phyloP scores from a whole-genome alignment of 192 early-diverging fungal species.

The Coemansia sp. region DNA sequence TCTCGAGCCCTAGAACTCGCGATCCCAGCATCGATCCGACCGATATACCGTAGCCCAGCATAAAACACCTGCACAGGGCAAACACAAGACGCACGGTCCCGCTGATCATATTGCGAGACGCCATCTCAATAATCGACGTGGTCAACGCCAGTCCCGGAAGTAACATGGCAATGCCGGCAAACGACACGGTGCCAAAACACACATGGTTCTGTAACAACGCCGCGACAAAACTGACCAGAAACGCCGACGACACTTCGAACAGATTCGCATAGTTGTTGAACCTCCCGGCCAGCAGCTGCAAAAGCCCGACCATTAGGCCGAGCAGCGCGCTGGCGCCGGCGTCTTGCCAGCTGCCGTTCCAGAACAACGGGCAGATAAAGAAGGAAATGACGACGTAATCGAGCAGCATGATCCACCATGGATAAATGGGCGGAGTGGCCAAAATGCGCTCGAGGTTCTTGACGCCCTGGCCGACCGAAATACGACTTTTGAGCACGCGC shows the following conservation, averaged over 20 bases:
- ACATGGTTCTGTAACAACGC: constrained; percentile 60
- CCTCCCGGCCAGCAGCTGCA: constrained; percentile 64
- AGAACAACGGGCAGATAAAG: constrained; percentile 66
- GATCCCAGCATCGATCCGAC: constrained; percentile 64
- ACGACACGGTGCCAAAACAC: constrained; percentile 62
- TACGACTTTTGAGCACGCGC: constrained; percentile 62
- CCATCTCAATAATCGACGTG: constrained; percentile 81
- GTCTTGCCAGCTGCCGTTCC: constrained; percentile 67
- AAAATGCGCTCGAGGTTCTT: constrained; percentile 62
- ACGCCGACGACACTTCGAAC: constrained; percentile 69
- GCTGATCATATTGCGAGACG: constrained; percentile 82
- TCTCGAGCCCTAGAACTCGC: constrained; percentile 55
- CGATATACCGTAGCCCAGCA: constrained; percentile 72
- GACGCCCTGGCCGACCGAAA: constrained; percentile 64
- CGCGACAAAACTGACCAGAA: constrained; percentile 63
- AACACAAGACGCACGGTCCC: constrained; percentile 83
- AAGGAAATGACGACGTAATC: constrained; percentile 60
- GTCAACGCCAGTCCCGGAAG: constrained; percentile 80
- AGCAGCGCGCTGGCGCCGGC: constrained; percentile 57
- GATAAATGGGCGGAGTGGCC: constrained; percentile 56
- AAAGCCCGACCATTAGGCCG: constrained; percentile 59
- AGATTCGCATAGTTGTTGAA: constrained; percentile 65
- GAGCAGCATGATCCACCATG: constrained; percentile 60
- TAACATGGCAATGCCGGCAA: constrained; percentile 63
- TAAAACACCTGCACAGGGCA: constrained; percentile 75